Percentiles rank a stretch among this genome's conserved stretches.
phyloP scores from a whole-genome alignment of 176 grass and related monocot genomes.

The Aechmea fasciata region DNA sequence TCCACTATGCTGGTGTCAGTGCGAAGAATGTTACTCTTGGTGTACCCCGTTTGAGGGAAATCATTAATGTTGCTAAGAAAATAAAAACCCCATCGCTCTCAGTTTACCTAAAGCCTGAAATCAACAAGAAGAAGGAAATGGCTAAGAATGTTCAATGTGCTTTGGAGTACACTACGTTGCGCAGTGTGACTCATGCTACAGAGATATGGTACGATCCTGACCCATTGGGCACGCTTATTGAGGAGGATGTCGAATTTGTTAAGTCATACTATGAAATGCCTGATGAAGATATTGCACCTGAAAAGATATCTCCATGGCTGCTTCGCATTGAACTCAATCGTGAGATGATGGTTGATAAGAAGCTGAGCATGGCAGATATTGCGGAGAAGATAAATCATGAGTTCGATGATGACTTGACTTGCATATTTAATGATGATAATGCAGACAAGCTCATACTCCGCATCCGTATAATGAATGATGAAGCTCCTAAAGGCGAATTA shows the following conservation, averaged over 20 bases:
- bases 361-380: constrained; percentile 97
- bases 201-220: constrained; percentile 98
- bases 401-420: constrained; percentile 87
- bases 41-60: constrained; percentile 91
- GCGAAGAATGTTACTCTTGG: constrained; percentile 99
- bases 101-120: constrained; percentile 75
- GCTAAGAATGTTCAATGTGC: constrained; percentile 99
- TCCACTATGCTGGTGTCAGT: constrained; percentile 99
- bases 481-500: constrained; percentile 88
- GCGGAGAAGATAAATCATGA: constrained; percentile 96
- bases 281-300: constrained; percentile 80
- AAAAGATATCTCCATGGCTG: constrained; percentile 95
- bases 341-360: constrained; percentile 99
- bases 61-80: constrained; percentile 99
- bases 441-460: constrained; percentile 98
- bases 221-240: constrained; percentile 78
- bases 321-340: constrained; percentile 90
- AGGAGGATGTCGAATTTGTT: constrained; percentile 95
- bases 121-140: constrained; percentile 77
- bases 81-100: constrained; percentile 92
- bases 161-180: constrained; percentile 86
- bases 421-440: constrained; percentile 99
- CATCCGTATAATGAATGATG: constrained; percentile 89
- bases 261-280: constrained; percentile 97
- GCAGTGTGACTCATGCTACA: constrained; percentile 96